Evolutionary conservation across 352 stramenopile genomes (phyloP), one percentile per base, ranked within the genome.

Genomic region (Sclerospora graminicola): DNA sequence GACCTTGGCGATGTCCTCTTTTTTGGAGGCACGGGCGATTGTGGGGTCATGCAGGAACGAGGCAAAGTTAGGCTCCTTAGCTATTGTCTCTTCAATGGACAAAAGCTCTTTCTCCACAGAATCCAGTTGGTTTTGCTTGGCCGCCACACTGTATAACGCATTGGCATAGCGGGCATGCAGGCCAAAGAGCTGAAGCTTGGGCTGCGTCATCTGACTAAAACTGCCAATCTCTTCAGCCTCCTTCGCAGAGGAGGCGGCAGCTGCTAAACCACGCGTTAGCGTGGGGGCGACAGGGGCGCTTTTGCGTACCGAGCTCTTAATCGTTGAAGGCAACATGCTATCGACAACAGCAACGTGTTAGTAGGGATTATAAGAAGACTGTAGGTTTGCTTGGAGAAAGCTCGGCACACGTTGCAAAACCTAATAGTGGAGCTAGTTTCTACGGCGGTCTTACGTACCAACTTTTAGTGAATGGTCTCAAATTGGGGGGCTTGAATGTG

Each of bases 41-140:
- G 96, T 95, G 16, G 95, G 95, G 79, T 99, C 97, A 57, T 95
- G 89, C 26, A 99, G 73, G 66, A 98, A 98, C 45, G 63, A 76
- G 9, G 69, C 69, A 60, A 98, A 98, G 60, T 85, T 75, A 10
- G 74, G 56, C 59, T 94, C 93, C 48, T 82, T 88, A 34, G 67
- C 51, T 44, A 97, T 94, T 35, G 72, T 82, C 33, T 75, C 65
- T 48, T 86, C 63, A 45, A 92, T 73, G 18, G 45, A 66, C 61
- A 97, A 90, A 6, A 94, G 64, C 62, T 94, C 82, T 64, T 88
- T 85, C 70, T 94, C 82, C 29, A 94, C 82, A 0, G 70, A 54
- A 11, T 90, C 77, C 8, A 94, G 58, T 54, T 63, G 49, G 55
- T 90, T 84, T 56, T 85, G 66, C 66, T 89, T 89, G 54, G 87